Evolutionary conservation across 73 alveolate genomes (phyloP).

Genomic region (Symbiodinium natans): DNA sequence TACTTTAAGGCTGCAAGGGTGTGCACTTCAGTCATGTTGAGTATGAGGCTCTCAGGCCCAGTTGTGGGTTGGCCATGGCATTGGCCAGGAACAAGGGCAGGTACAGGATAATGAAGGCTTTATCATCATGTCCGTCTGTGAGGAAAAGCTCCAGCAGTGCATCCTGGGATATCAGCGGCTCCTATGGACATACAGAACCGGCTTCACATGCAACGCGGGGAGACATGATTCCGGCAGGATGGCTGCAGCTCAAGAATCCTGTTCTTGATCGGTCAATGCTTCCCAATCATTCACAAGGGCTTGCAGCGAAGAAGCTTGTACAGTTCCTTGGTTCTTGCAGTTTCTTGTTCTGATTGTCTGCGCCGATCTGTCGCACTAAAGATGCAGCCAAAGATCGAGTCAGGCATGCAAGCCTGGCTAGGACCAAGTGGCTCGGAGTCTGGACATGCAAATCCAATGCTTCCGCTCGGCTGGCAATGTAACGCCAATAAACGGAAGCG

Average conservation of each 20-base stretch:
- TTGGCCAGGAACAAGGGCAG: constrained; percentile 16
- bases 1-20: too few relatives aligned
- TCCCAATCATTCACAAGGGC: neutral
- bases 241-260: neutral
- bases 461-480: neutral
- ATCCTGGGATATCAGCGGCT: neutral
- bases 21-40: too few relatives aligned
- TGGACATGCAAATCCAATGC: neutral
- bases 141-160: neutral
- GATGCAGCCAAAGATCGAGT: neutral
- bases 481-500: neutral
- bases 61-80: neutral
- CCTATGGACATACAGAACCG: neutral
- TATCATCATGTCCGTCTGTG: neutral
- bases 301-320: neutral
- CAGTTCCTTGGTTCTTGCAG: neutral
- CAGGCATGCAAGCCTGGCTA: constrained; percentile 11
- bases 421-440: constrained; percentile 20
- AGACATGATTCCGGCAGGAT: neutral
- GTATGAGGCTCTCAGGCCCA: neutral
- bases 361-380: neutral
- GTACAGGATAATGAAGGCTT: constrained; percentile 6
- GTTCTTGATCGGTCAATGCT: neutral
- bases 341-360: neutral
- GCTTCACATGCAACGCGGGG: neutral